phyloP scores from a whole-genome alignment of 2,329 filamentous ascomycete species.

The Monosporascus sp. region DNA sequence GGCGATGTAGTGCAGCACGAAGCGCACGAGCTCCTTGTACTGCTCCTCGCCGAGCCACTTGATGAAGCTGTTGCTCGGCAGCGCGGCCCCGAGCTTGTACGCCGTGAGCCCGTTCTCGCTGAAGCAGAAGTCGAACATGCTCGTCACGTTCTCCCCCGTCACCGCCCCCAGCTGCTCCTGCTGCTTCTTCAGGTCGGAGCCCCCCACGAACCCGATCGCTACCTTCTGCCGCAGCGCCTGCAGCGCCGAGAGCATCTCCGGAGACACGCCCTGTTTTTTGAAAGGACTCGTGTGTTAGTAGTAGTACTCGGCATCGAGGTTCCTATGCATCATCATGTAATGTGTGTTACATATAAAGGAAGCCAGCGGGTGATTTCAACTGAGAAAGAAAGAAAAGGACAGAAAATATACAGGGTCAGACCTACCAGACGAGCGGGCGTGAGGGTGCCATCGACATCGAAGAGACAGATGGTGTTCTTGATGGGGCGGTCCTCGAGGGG shows the following conservation, averaged over 20 bases:
- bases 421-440: slow-evolving; percentile 73
- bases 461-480: slow-evolving; percentile 90
- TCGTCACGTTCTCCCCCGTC: slow-evolving; percentile 59
- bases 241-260: slow-evolving; percentile 80
- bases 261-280: slow-evolving; percentile 53
- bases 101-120: slow-evolving; percentile 94
- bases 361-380: not conserved
- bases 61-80: slow-evolving; percentile 84
- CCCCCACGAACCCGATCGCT: slow-evolving; percentile 88
- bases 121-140: slow-evolving; percentile 97
- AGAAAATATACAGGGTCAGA: slow-evolving; percentile 1
- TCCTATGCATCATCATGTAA: not conserved
- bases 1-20: slow-evolving; percentile 75
- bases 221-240: slow-evolving; percentile 77
- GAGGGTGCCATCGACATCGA: slow-evolving; percentile 93
- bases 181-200: slow-evolving; percentile 87
- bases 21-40: slow-evolving; percentile 74
- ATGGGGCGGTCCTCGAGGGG: slow-evolving; percentile 78
- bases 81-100: slow-evolving; percentile 71
- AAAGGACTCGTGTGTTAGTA: slow-evolving; percentile 12
- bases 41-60: slow-evolving; percentile 77
- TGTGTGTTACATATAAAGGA: not conserved
- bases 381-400: not conserved
- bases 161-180: slow-evolving; percentile 85
- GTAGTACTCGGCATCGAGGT: not conserved